These are phyloP conservation scores for Mollisiaceae sp. DNA, from an alignment of 2,329 filamentous ascomycete genomes.

Conservation along the genomic window DNA sequence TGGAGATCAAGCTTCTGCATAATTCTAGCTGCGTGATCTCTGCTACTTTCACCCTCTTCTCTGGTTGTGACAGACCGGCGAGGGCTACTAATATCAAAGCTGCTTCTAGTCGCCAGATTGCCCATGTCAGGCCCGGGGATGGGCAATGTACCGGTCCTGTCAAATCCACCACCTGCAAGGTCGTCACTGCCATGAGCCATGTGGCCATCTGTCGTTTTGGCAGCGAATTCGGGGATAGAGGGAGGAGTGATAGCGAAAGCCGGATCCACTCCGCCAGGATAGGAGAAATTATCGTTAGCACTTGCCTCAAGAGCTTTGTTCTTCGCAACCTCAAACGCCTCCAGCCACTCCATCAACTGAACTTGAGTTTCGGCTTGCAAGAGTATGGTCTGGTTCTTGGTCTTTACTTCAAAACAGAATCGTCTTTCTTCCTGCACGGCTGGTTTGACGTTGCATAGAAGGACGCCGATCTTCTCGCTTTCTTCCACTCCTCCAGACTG, in stretches of 20 bases:
- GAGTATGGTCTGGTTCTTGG: constrained; percentile 87
- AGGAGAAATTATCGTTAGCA: constrained; percentile 49
- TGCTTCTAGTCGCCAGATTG: constrained; percentile 60
- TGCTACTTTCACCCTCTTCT: constrained; percentile 74
- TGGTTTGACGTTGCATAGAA: constrained; percentile 91
- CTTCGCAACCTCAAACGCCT: constrained; percentile 92
- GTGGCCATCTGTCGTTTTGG: constrained; percentile 74
- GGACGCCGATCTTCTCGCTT: constrained; percentile 92
- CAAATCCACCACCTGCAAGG: constrained; percentile 45
- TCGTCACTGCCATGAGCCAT: constrained; percentile 53
- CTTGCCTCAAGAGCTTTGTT: constrained; percentile 84
- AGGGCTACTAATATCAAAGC: constrained; percentile 67
- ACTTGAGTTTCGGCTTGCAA: constrained; percentile 91
- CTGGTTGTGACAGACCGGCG: constrained; percentile 60
- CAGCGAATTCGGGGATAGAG: constrained; percentile 87
- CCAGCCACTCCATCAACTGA: constrained; percentile 93
- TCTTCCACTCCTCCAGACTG: constrained; percentile 87
- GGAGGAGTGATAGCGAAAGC: constrained; percentile 94
- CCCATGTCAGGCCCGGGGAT: constrained; percentile 63
- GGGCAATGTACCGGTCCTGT: constrained; percentile 68
- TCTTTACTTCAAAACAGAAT: constrained; percentile 99
- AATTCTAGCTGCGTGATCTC: constrained; percentile 84
- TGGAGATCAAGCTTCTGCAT: constrained; percentile 93
- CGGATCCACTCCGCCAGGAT: constrained; percentile 63
- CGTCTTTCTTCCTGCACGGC: constrained; percentile 90